Evolutionary conservation across 768 basidiomycete species (phyloP), one percentile per base, ranked within the genome.

Genomic region (Psilocybe subaeruginosa): DNA sequence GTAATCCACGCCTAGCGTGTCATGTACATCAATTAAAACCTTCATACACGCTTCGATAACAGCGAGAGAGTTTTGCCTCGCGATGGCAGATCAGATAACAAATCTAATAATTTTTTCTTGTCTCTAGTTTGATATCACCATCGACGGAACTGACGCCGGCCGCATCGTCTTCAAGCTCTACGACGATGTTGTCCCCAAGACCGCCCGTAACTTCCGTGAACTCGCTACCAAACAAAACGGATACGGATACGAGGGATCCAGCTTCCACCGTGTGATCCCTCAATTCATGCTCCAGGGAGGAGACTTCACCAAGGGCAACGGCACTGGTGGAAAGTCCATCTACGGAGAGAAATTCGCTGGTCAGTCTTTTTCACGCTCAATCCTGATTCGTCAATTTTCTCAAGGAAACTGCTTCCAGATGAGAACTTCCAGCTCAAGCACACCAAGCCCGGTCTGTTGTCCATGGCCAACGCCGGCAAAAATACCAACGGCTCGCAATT

Each of bases 401-500:
- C 23, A 57, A 43, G 12, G 19, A 46, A 33, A 47, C 29, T 37
- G 12, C 23, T 39, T 54, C 37, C 71, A 85, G 95, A 97, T 67
- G 95, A 97, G 78, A 96, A 95, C 82, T 92, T 93, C 75, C 65
- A 80, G 66, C 72, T 86, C 62, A 89, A 86, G 76, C 95, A 97
- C 80, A 82, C 75, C 61, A 88, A 86, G 68, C 83, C 82, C 23
- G 86, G 86, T 55, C 72, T 90, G 53, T 80, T 92, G 46, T 91
- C 89, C 61, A 91, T 91, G 88, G 93, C 93, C 23, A 95, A 95
- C 67, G 84, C 88, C 6, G 90, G 89, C 39, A 77, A 76, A 72
- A 87, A 94, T 78, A 95, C 94, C 68, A 96, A 96, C 72, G 93
- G 91, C n/a, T 91, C 86, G 14, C 86, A 84, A 74, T 95, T 96